These are phyloP conservation scores for Earliella scabrosa DNA, from an alignment of 1,284 basidiomycete genomes.

Conservation along the genomic window DNA sequence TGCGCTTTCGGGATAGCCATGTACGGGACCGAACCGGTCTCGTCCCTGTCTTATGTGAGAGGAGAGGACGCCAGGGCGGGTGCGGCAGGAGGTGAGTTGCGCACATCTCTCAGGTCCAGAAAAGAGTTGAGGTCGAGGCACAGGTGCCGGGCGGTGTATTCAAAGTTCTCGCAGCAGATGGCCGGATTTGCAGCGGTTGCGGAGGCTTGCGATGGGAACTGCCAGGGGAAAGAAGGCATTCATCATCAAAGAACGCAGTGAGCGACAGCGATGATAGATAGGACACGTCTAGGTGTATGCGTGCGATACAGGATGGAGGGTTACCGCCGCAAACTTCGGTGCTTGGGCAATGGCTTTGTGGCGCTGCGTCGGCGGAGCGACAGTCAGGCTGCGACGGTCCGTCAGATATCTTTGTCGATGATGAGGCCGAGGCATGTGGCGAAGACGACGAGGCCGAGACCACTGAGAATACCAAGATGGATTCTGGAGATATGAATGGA, in stretches of 20 bases:
- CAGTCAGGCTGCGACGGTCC: slow-evolving; percentile 3
- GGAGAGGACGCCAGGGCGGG: slow-evolving; percentile 6
- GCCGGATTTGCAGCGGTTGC: slow-evolving; percentile 6
- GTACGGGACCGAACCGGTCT: neutral
- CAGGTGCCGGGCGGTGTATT: slow-evolving; percentile 2
- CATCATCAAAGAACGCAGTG: slow-evolving; percentile 17
- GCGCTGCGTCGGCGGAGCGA: too few relatives aligned
- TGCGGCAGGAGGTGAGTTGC: neutral
- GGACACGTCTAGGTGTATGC: slow-evolving; percentile 12
- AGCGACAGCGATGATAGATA: slow-evolving; percentile 25
- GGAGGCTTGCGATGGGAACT: slow-evolving; percentile 13
- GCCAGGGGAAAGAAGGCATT: slow-evolving; percentile 15
- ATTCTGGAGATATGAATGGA: slow-evolving; percentile 12
- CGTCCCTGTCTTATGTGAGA: too few relatives aligned
- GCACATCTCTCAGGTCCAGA: neutral
- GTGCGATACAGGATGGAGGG: slow-evolving; percentile 6
- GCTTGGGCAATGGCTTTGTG: neutral
- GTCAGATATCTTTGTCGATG: slow-evolving; percentile 22
- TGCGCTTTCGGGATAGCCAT: neutral
- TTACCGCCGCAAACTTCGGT: neutral
- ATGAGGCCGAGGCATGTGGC: slow-evolving; percentile 30
- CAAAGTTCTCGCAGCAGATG: neutral
- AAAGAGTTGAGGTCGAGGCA: slow-evolving; percentile 3
- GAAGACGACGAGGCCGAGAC: slow-evolving; percentile 28
- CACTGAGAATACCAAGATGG: slow-evolving; percentile 28